Base-by-base conservation (phyloP, 169 alveolate species). In the Cryptosporidium tyzzeri region DNA sequence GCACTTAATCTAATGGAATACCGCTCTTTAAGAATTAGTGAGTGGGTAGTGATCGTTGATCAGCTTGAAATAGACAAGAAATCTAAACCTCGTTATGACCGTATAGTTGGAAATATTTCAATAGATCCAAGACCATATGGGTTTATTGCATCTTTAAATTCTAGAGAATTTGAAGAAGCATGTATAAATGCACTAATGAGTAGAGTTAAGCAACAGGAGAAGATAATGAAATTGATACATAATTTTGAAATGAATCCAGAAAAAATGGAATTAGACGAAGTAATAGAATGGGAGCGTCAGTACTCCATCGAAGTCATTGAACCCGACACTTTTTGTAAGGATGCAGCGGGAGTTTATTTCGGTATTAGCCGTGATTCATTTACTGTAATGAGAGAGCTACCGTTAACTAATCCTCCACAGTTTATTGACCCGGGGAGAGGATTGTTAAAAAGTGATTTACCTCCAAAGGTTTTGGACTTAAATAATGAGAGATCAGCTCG, bases 341-440 rank as follows among this genome's bases (percentile, higher is more conserved):
- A 80, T 37, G 89, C 89, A 14, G 89, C 89, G 26, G 89, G 80
- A 14, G 18, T 44, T 62, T 80, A 80, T 45, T 80, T 61, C 68
- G 80, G 35, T 31, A 62, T 62, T 18, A 37, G 69, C 53, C 73
- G 75, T 26, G 89, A 80, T 23, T 80, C 62, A 23, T 80, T 62
- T 41, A 65, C 89, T 21, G 68, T 80, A 21, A 50, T 70, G 23
- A 35, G 89, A 21, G 67, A 80, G 9, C 23, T 80, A 6, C 89
- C 89, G 8, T 41, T 80, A 33, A 80, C 35, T 21, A 48, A 45
- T 18, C 61, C 73, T 29, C 89, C 50, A 39, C 45, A 23, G n/a
- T 37, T 37, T 0, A 26, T 80, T 12, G 89, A 80, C 45, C 80
- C 89, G 6, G 89, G 89, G 39, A 5, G 21, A 45, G 50, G 89